Base-by-base conservation (phyloP, 768 basidiomycete species). In the Cystobasidium tubakii region DNA sequence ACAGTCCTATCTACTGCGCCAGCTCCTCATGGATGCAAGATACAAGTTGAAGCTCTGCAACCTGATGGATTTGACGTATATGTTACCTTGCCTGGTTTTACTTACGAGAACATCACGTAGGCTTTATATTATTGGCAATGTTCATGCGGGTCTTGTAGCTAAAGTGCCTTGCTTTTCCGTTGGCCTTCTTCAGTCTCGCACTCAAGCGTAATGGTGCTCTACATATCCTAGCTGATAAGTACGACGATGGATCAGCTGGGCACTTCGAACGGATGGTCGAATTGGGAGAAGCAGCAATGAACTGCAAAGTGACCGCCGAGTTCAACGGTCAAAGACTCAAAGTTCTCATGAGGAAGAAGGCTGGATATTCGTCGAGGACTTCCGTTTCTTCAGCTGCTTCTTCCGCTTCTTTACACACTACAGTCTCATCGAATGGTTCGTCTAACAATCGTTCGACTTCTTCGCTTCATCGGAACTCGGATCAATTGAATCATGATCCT, bases 201-300 rank as follows among this genome's bases (percentile, higher is more conserved):
- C 69, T 71, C 53, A 71, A 71, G 54, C 69, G 69, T 1, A 71
- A 71, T 55, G 69, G 69, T 25, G 23, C 69, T 23, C 69, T 71
- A 13, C 69, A 71, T 44, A 71, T 71, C 55, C 69, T 71, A 46
- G 69, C 69, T 13, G 69, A 71, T 31, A 23, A 53, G 19, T 71
- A 71, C 69, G 69, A 70, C 46, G 46, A 71, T 19, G 54, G 23
- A n/a, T 34, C 53, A 29, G 66, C 36, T 9, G 66, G 66, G 7
- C 69, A 71, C 25, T 71, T 71, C 39, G 69, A 71, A 27, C 33
- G 54, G 2, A 36, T 71, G 54, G 69, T 71, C 7, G 69, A 71
- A 31, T 54, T 71, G 10, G 69, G 69, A 23, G 69, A 71, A 27
- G 31, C 53, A 25, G 69, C 69, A 9, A 71, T 71, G 19, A 53